phyloP scores from a whole-genome alignment of 257 asterid species.

The Plantago ovata region DNA sequence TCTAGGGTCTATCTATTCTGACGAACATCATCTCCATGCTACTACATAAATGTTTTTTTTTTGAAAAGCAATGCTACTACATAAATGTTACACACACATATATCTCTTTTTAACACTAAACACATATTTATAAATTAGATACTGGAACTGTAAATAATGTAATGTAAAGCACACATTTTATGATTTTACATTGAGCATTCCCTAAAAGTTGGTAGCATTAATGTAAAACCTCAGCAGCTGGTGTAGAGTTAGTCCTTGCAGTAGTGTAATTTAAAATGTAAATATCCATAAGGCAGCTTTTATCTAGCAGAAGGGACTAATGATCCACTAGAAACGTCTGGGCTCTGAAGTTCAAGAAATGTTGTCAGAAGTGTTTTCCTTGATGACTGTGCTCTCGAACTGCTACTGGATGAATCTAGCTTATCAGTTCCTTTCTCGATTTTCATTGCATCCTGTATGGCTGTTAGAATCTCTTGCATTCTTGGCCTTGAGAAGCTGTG shows the following conservation, averaged over 20 bases:
- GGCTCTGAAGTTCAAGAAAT: conserved; percentile 90
- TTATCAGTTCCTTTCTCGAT: conserved; percentile 80
- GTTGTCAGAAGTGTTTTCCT: conserved; percentile 84
- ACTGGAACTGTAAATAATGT: too few species aligned
- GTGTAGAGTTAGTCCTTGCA: conserved; percentile 22
- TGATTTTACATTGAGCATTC: too few species aligned
- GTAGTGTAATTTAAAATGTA: neutral
- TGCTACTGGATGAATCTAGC: conserved; percentile 33
- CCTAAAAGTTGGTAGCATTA: too few species aligned
- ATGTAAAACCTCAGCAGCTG: too few species aligned
- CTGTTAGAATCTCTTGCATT: conserved; percentile 83
- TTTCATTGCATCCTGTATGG: conserved; percentile 81
- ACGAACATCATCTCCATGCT: too few species aligned
- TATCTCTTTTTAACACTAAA: too few species aligned
- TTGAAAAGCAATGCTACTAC: too few species aligned
- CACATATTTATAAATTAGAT: too few species aligned
- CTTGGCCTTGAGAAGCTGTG: conserved; percentile 77
- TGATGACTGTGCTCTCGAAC: conserved; percentile 73
- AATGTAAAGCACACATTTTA: too few species aligned
- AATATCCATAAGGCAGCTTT: conserved; percentile 3
- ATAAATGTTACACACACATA: too few species aligned
- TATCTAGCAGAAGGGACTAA: conserved; percentile 79
- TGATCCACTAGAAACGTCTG: conserved; percentile 73
- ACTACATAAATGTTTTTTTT: too few species aligned
- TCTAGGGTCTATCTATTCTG: too few species aligned